Base-by-base conservation (phyloP, 1,284 basidiomycete species). In the Ustilago esculenta region DNA sequence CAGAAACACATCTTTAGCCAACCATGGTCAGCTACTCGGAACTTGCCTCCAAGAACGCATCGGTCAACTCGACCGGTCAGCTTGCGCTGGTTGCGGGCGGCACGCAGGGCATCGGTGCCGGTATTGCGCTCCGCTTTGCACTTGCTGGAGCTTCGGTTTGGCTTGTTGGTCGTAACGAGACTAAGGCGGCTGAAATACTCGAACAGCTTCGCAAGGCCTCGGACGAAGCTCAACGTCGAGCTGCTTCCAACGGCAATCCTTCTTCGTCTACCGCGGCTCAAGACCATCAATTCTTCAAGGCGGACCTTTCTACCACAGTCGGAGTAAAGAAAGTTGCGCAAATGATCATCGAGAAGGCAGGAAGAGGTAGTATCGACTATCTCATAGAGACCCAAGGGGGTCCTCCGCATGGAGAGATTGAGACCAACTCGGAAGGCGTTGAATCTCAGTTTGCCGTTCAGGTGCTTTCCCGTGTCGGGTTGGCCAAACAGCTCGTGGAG, bases 401-500 rank as follows among this genome's bases (percentile, higher is more conserved):
- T 5, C 73, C 73, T 0, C 73, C 67, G 1, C 55, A 61, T 14
- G 57, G 59, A 1, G 12, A 41, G 14, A 45, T 71, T 33, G 37
- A 47, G 17, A 35, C 51, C 15, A 72, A 37, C 12, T 5, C 15
- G 5, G 48, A 55, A 0, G 71, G 73, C 9, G 56, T 73, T 51
- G 82, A 83, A 23, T 44, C 45, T 6, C 77, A 79, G 37, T 83
- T 82, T 30, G 75, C 81, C 18, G 77, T 83, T 17, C 81, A 83
- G 47, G 73, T 75, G 8, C 65, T 83, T 12, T 81, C 80, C 8
- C 79, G 83, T 11, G 81, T 83, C 48, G 78, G 76, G 1, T 53
- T 84, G 29, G 79, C 79, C 11, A 75, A 81, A 40, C 55, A 73
- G 5, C 74, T 84, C 29, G 70, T 81, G 6, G 64, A 77, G 35